These are phyloP conservation scores for Trichoderma sp. DNA, from an alignment of 2,329 filamentous ascomycete species.

Conservation along the genomic window DNA sequence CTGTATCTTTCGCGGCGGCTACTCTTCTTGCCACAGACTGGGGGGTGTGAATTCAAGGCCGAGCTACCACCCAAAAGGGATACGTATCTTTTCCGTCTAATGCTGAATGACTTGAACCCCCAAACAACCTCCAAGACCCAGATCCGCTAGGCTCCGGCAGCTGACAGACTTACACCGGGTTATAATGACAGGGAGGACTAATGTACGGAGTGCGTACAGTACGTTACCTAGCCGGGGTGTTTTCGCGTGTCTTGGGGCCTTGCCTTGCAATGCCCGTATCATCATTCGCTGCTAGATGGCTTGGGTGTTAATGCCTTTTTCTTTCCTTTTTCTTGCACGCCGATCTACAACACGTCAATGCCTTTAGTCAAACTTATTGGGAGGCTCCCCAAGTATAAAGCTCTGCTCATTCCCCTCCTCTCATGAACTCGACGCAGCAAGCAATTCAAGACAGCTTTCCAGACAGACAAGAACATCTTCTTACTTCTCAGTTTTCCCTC, in stretches of 20 bases:
- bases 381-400: constrained; percentile 14
- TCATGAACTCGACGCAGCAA: not conserved
- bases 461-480: not conserved
- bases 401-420: not conserved
- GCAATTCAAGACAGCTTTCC: not conserved
- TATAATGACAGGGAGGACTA: not conserved
- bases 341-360: not conserved
- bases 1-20: not conserved
- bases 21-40: not conserved
- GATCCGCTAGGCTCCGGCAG: not conserved
- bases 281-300: not conserved
- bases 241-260: not conserved
- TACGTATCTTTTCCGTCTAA: not conserved
- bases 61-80: not conserved
- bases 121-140: not conserved
- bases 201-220: not conserved
- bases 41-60: not conserved
- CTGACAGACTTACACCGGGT: not conserved
- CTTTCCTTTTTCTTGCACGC: not conserved
- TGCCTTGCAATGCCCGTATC: not conserved
- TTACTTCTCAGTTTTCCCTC: not conserved
- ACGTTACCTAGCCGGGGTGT: not conserved
- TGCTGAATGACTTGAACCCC: not conserved
- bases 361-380: not conserved
- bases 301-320: not conserved